Conservation (phyloP, 352 stramenopile species). For the Pythium insidiosum region DNA sequence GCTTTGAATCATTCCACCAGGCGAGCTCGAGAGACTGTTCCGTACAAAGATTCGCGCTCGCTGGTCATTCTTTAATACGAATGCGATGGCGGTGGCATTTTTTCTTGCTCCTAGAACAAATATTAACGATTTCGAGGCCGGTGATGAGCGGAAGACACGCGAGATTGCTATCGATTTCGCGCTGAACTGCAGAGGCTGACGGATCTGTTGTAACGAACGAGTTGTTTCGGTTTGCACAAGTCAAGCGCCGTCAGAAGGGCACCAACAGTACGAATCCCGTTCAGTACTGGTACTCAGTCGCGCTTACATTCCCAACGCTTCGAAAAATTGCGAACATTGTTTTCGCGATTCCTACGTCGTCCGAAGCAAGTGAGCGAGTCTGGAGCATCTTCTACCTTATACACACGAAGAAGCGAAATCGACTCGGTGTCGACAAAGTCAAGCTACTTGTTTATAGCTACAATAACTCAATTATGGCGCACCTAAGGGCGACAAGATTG, state of each 20-base stretch:
- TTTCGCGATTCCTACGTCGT: constrained; percentile 6
- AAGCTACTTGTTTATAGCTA: constrained; percentile 3
- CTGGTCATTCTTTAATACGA: constrained; percentile 1
- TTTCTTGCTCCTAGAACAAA: background rate
- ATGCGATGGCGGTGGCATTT: constrained; percentile 1
- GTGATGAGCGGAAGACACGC: too few species aligned
- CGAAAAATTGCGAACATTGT: background rate
- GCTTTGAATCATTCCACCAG: too few species aligned
- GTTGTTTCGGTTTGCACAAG: too few species aligned
- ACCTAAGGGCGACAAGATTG: background rate
- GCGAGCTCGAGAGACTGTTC: too few species aligned
- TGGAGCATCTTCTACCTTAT: constrained; percentile 9
- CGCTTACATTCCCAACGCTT: background rate
- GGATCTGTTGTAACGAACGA: too few species aligned
- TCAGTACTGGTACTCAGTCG: background rate
- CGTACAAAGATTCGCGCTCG: too few species aligned
- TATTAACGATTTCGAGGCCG: too few species aligned
- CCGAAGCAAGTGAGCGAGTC: constrained; percentile 7
- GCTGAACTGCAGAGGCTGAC: too few species aligned
- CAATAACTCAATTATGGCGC: constrained; percentile 4
- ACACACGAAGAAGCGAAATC: constrained; percentile 8
- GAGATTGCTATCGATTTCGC: too few species aligned
- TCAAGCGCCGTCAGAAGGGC: too few species aligned
- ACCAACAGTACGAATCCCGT: too few species aligned
- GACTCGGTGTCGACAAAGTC: background rate